These are phyloP conservation scores for Dalbergia cultrata DNA, from an alignment of 306 rosid genomes.

Conservation along the genomic window DNA sequence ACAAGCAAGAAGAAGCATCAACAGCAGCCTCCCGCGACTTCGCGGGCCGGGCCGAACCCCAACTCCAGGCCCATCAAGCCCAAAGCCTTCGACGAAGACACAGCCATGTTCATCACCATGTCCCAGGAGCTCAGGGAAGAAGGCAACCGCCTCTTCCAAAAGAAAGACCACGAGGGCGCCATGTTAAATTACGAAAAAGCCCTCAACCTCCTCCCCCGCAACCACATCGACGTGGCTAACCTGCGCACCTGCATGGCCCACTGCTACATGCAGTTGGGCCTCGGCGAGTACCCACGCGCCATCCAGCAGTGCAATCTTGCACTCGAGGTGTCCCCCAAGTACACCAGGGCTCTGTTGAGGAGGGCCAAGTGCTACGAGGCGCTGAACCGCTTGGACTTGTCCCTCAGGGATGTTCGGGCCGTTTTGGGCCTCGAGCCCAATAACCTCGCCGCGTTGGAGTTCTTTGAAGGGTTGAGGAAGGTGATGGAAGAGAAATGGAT, in stretches of 20 bases:
- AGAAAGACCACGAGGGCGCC: constrained; percentile 79
- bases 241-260: constrained; percentile 75
- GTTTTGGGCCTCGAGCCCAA: constrained; percentile 76
- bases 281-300: constrained; percentile 90
- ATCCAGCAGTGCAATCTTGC: constrained; percentile 83
- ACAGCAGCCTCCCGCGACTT: not conserved
- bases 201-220: constrained; percentile 74
- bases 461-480: constrained; percentile 61
- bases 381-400: constrained; percentile 80
- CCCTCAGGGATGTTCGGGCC: constrained; percentile 71
- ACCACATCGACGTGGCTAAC: constrained; percentile 85
- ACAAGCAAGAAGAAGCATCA: constrained; percentile 73
- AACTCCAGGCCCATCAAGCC: constrained; percentile 43
- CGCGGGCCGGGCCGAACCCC: not conserved
- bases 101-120: constrained; percentile 88
- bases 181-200: constrained; percentile 88
- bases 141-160: constrained; percentile 76
- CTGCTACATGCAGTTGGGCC: constrained; percentile 84
- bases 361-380: constrained; percentile 82
- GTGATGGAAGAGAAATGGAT: constrained; percentile 72
- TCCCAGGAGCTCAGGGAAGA: constrained; percentile 84
- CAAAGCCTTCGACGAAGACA: constrained; percentile 79
- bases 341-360: constrained; percentile 73
- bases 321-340: constrained; percentile 67
- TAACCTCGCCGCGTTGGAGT: constrained; percentile 75